phyloP scores from a whole-genome alignment of 352 stramenopile species.

The Thraustochytrium sp. region DNA sequence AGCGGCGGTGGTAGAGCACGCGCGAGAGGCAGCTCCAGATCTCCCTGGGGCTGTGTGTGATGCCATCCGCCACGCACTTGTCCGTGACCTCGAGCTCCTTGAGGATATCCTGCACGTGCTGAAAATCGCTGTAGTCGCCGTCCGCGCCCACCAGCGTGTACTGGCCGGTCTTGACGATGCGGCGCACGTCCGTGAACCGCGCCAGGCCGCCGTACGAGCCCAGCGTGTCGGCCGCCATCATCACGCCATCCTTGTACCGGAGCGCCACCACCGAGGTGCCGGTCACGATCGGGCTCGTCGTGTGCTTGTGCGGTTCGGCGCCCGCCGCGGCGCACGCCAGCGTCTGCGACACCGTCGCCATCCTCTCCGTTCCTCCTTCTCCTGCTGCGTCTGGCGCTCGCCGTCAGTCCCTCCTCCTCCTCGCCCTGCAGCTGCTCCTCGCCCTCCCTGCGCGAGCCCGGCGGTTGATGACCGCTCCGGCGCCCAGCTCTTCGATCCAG shows the following conservation, averaged over 20 bases:
- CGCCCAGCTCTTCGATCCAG: too few relatives aligned
- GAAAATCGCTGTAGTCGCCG: slow-evolving; percentile 95
- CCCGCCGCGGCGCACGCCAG: not conserved
- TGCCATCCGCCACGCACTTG: slow-evolving; percentile 87
- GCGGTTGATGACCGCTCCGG: too few relatives aligned
- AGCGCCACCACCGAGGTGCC: slow-evolving; percentile 92
- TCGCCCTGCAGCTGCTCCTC: too few relatives aligned
- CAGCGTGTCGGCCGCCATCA: slow-evolving; percentile 95
- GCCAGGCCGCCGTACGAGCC: slow-evolving; percentile 91
- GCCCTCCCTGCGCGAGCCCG: too few relatives aligned
- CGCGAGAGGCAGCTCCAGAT: slow-evolving; percentile 94
- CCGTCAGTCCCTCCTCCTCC: too few relatives aligned
- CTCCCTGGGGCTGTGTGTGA: slow-evolving; percentile 83
- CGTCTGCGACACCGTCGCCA: slow-evolving; percentile 7
- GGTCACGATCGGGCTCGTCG: slow-evolving; percentile 85
- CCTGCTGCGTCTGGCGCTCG: too few relatives aligned
- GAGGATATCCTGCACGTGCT: slow-evolving; percentile 89
- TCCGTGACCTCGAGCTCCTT: slow-evolving; percentile 79
- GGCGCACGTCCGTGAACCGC: slow-evolving; percentile 89
- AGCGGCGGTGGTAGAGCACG: slow-evolving; percentile 95
- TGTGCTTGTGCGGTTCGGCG: slow-evolving; percentile 29
- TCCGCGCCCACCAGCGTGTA: slow-evolving; percentile 87
- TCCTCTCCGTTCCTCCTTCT: too few relatives aligned
- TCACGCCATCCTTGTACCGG: slow-evolving; percentile 90
- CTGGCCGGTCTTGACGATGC: slow-evolving; percentile 64